These are phyloP conservation scores for Aspergillus saccharolyticus DNA, from an alignment of 495 filamentous ascomycete genomes.

Conservation along the genomic window DNA sequence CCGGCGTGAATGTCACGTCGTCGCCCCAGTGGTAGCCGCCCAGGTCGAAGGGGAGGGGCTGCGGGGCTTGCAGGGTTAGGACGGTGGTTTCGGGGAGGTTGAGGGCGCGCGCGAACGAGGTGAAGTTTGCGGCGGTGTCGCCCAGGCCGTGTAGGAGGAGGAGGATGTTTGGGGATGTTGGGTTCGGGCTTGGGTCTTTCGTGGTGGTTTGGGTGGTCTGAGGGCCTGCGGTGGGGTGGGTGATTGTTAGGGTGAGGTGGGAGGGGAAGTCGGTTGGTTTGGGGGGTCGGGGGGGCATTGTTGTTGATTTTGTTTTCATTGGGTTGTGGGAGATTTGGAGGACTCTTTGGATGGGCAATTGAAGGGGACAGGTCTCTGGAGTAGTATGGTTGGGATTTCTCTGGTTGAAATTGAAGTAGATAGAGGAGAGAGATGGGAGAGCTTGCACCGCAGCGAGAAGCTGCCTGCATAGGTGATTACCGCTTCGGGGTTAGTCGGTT, in stretches of 20 bases:
- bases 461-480: neutral
- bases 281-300: neutral
- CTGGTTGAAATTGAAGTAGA: too few species aligned
- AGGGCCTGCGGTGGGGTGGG: too few species aligned
- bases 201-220: neutral
- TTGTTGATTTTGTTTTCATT: neutral
- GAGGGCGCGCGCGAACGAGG: slow-evolving; percentile 65
- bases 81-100: slow-evolving; percentile 73
- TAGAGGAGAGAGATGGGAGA: neutral
- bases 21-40: slow-evolving; percentile 91
- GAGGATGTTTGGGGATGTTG: slow-evolving; percentile 59
- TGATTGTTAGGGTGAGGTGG: slow-evolving; percentile 4
- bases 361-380: neutral
- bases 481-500: neutral
- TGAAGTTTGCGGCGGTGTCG: slow-evolving; percentile 66
- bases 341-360: too few species aligned
- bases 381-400: too few species aligned
- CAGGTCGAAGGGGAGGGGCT: slow-evolving; percentile 67
- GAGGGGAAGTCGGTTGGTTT: slow-evolving; percentile 8
- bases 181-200: neutral
- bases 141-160: slow-evolving; percentile 89
- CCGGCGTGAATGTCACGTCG: slow-evolving; percentile 61
- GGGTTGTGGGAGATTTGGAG: too few species aligned
- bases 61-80: slow-evolving; percentile 69
- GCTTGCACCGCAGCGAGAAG: neutral